phyloP scores from a whole-genome alignment of 2,329 filamentous ascomycete species.

The Hymenoscyphus infarciens region DNA sequence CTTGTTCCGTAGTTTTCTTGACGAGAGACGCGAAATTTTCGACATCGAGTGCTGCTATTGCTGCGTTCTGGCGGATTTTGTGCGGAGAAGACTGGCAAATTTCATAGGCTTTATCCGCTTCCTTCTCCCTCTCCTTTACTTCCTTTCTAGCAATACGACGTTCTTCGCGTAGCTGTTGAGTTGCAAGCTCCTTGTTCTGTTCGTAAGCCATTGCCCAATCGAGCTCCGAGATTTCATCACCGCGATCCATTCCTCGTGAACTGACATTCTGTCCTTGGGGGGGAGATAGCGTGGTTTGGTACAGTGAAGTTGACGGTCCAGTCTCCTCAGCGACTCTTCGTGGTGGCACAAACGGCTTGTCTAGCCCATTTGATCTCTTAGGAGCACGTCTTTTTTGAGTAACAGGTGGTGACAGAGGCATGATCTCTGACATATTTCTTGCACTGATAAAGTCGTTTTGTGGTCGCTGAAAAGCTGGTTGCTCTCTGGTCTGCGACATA shows the following conservation, averaged over 20 bases:
- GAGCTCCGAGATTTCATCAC: conserved; percentile 23
- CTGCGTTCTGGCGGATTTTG: conserved; percentile 33
- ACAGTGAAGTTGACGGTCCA: conserved; percentile 11
- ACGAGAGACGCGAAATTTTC: neutral
- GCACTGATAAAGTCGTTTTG: conserved; percentile 29
- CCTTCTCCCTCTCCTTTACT: conserved; percentile 5
- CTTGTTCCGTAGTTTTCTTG: conserved; percentile 9
- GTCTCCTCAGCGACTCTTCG: conserved; percentile 10
- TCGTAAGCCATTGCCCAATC: conserved; percentile 36
- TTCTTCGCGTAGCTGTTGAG: conserved; percentile 30
- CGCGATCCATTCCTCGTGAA: neutral
- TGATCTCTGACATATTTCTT: conserved; percentile 18
- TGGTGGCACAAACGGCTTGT: conserved; percentile 30
- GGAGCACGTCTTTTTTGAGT: conserved; percentile 5
- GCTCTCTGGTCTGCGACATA: neutral
- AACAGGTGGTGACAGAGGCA: conserved; percentile 17
- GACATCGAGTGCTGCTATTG: conserved; percentile 24
- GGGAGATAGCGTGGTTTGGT: conserved; percentile 21
- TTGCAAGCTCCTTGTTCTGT: conserved; percentile 32
- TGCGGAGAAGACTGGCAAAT: conserved; percentile 26
- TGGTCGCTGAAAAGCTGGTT: neutral
- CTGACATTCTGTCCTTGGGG: conserved; percentile 5
- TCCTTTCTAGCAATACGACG: conserved; percentile 19
- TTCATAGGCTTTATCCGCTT: neutral
- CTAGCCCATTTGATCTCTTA: conserved; percentile 14